Percentiles rank a stretch among this genome's conserved stretches.
These are phyloP conservation scores for Zygoascus bituminiphila DNA, from an alignment of 805 yeast genomes.

Conservation along the genomic window DNA sequence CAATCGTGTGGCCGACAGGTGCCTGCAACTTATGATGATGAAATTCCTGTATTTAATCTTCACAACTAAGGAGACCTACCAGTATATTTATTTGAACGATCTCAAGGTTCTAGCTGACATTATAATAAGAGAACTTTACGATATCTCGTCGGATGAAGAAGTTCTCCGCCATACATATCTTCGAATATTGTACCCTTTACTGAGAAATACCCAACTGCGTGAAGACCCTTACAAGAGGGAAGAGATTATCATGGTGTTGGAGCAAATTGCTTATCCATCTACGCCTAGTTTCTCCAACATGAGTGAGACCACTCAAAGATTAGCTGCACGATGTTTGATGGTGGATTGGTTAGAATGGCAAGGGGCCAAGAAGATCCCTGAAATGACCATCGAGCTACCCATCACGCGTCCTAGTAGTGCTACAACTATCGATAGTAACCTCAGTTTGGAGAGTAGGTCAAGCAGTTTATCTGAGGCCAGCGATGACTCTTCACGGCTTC, in stretches of 20 bases:
- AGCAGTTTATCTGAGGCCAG: background rate
- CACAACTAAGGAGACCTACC: slow-evolving; percentile 54
- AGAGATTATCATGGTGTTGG: slow-evolving; percentile 44
- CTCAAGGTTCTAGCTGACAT: slow-evolving; percentile 77
- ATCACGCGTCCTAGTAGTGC: slow-evolving; percentile 1
- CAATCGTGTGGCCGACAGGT: slow-evolving; percentile 62
- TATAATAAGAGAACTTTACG: slow-evolving; percentile 66
- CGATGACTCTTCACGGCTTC: background rate
- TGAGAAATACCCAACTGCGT: slow-evolving; percentile 55
- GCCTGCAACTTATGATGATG: slow-evolving; percentile 67
- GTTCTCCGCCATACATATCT: slow-evolving; percentile 60
- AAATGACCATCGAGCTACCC: slow-evolving; percentile 8
- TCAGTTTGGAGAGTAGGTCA: slow-evolving; percentile 4
- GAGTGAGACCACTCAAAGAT: slow-evolving; percentile 20
- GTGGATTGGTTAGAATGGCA: slow-evolving; percentile 18
- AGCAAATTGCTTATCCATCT: slow-evolving; percentile 32
- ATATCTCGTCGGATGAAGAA: slow-evolving; percentile 54
- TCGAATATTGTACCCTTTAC: slow-evolving; percentile 63
- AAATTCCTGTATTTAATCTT: slow-evolving; percentile 70
- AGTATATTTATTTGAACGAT: slow-evolving; percentile 74
- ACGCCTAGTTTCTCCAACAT: slow-evolving; percentile 6
- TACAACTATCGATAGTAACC: background rate
- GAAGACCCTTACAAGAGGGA: slow-evolving; percentile 49
- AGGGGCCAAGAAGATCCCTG: slow-evolving; percentile 9
- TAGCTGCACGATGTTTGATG: slow-evolving; percentile 22